These are phyloP conservation scores for Mycena metata DNA, from an alignment of 768 basidiomycete species.

Conservation along the genomic window DNA sequence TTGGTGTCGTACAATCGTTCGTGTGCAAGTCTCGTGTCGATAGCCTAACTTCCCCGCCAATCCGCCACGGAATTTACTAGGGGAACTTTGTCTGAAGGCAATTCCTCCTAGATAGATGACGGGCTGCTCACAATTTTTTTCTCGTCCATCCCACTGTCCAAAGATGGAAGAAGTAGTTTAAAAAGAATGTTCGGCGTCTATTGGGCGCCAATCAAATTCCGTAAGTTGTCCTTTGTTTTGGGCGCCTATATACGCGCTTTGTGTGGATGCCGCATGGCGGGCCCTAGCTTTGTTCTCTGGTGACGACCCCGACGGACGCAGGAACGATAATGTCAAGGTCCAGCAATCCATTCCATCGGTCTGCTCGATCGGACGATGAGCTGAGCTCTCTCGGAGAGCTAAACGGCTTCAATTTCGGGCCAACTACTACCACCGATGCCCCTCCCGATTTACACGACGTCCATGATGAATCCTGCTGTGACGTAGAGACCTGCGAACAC, in stretches of 20 bases:
- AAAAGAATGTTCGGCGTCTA: not conserved
- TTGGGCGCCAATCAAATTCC: conserved; percentile 11
- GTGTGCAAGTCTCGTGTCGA: too few relatives aligned
- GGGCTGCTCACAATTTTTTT: not conserved
- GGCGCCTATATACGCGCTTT: conserved; percentile 4
- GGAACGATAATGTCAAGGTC: conserved; percentile 5
- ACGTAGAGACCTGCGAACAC: conserved; percentile 28
- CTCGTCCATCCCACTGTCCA: not conserved
- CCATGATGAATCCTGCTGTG: not conserved
- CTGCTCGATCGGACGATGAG: conserved; percentile 23
- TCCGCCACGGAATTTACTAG: not conserved
- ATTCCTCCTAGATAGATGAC: not conserved
- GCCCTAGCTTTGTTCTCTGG: not conserved
- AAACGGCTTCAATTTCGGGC: conserved; percentile 24
- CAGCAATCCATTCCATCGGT: not conserved
- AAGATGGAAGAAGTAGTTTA: not conserved
- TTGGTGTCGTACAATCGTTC: not conserved
- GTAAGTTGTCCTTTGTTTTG: conserved; percentile 13
- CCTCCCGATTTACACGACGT: conserved; percentile 19
- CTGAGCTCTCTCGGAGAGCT: conserved; percentile 36
- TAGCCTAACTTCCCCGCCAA: not conserved
- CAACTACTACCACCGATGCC: conserved; percentile 21
- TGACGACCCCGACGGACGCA: conserved; percentile 4
- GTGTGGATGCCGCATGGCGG: conserved; percentile 15
- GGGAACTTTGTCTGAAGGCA: not conserved